Evolutionary conservation across 2,329 filamentous ascomycete genomes (phyloP), one percentile per base, ranked within the genome.

Genomic region (Cytospora piceae): DNA sequence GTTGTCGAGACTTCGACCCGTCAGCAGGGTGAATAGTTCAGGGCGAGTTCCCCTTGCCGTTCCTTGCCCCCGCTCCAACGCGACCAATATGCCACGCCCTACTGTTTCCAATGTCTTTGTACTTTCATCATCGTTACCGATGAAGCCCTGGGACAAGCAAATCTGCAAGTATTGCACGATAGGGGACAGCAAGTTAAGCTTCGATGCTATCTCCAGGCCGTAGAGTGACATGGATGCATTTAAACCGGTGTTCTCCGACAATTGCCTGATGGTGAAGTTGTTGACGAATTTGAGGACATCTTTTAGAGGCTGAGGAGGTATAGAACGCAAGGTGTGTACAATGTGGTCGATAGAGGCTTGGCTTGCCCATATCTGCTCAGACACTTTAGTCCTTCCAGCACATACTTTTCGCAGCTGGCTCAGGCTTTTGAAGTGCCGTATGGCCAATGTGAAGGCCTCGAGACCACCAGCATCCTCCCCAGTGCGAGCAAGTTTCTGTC

Each of bases 231-330:
- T 49, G 14, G 61, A 29, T 7, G 27, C 34, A 24, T 53, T 65
- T 14, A 71, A 37, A 5, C n/a, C 59, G 22, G 59, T 52, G 22
- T 68, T 68, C 24, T 71, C 64, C 9, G 67, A 66, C 4, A 73
- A 70, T 12, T 80, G 70, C 53, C 73, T 75, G 53, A 78, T 72
- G 31, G 73, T 69, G 17, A 83, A 62, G 67, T 81, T 80, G 61
- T 81, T 79, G 29, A 83, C 69, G 58, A 83, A 75, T 1, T 71
- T 67, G 49, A 82, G 70, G 42, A 73, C 31, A 2, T 71, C 55
- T 24, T 56, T 22, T 4, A 31, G 12, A 54, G 49, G 6, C 9
- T 17, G 60, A 58, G 11, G 11, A 9, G n/a, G 51, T 34, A 51
- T 52, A 58, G n/a, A 29, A n/a, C 8, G 22, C 29, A 65, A 39